These are phyloP conservation scores for Raphanus hybrid DNA, from an alignment of 441 rosid genomes.

Conservation along the genomic window DNA sequence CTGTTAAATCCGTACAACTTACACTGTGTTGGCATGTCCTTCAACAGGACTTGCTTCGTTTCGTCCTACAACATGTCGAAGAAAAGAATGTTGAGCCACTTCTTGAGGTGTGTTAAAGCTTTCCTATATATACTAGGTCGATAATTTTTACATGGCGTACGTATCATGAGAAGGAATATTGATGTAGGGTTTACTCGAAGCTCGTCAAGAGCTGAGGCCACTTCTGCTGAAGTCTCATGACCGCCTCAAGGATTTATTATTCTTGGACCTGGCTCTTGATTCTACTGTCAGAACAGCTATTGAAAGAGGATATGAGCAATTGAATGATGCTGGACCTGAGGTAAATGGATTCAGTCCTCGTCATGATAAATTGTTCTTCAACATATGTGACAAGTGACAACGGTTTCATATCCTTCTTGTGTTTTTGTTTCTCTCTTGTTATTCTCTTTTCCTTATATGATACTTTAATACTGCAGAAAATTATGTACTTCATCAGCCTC, in stretches of 20 bases:
- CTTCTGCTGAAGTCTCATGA: slow-evolving; percentile 43
- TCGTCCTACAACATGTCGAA: slow-evolving; percentile 82
- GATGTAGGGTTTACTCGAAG: slow-evolving; percentile 91
- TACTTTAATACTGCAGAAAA: slow-evolving; percentile 63
- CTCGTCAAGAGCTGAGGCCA: slow-evolving; percentile 92
- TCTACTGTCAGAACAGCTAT: too few species aligned
- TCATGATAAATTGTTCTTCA: too few species aligned
- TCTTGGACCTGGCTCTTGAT: too few species aligned
- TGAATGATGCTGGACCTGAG: too few species aligned
- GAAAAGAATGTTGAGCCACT: slow-evolving; percentile 88
- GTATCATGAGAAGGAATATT: slow-evolving; percentile 19
- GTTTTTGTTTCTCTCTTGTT: slow-evolving; percentile 27
- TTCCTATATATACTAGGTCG: too few species aligned
- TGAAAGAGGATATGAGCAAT: too few species aligned
- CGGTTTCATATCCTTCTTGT: neutral
- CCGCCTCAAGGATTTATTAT: too few species aligned
- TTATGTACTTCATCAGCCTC: slow-evolving; percentile 77
- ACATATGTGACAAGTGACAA: too few species aligned
- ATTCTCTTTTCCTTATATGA: slow-evolving; percentile 29
- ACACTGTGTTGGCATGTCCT: slow-evolving; percentile 33
- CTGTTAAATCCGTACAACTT: slow-evolving; percentile 20
- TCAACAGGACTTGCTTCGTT: slow-evolving; percentile 81
- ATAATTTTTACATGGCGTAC: neutral
- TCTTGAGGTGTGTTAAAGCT: slow-evolving; percentile 46
- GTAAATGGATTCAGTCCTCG: too few species aligned